Percentiles rank a stretch among this genome's conserved stretches.
phyloP scores from a whole-genome alignment of 352 stramenopile genomes.

The Phytophthora rubi region DNA sequence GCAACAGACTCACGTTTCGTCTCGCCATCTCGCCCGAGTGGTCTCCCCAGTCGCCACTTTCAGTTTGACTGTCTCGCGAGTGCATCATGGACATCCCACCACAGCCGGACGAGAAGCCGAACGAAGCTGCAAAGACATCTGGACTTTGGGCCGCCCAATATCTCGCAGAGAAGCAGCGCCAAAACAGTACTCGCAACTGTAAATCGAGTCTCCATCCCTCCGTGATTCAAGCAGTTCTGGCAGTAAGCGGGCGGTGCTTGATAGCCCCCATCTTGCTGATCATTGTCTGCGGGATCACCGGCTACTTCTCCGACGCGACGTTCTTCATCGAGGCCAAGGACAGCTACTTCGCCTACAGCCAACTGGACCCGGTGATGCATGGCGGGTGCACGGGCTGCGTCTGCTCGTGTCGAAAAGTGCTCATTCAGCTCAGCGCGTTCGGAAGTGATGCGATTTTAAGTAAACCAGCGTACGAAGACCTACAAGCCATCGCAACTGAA shows the following conservation, averaged over 20 bases:
- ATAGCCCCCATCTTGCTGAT: conserved; percentile 19
- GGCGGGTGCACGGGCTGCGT: conserved; percentile 20
- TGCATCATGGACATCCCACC: not conserved
- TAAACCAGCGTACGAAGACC: conserved; percentile 25
- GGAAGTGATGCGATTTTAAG: conserved; percentile 25
- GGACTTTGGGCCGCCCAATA: conserved; percentile 14
- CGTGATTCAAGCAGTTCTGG: conserved; percentile 16
- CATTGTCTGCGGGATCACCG: conserved; percentile 5
- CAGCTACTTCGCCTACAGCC: conserved; percentile 32
- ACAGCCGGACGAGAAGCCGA: not conserved
- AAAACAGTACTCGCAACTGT: conserved; percentile 13
- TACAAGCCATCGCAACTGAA: conserved; percentile 22
- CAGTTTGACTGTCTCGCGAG: not conserved
- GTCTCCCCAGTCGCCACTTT: not conserved
- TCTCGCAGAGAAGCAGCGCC: conserved; percentile 8
- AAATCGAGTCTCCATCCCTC: conserved; percentile 16
- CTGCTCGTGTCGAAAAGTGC: conserved; percentile 30
- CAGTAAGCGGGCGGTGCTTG: conserved; percentile 16
- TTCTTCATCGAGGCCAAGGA: conserved; percentile 28
- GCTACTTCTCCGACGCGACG: conserved; percentile 16
- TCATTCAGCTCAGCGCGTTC: conserved; percentile 28
- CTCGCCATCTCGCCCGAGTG: not conserved
- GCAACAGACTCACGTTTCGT: not conserved
- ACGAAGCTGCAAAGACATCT: not conserved
- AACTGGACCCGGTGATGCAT: conserved; percentile 28